These are phyloP conservation scores for Phoma sp. DNA, from an alignment of 2,329 filamentous ascomycete species.

Conservation along the genomic window DNA sequence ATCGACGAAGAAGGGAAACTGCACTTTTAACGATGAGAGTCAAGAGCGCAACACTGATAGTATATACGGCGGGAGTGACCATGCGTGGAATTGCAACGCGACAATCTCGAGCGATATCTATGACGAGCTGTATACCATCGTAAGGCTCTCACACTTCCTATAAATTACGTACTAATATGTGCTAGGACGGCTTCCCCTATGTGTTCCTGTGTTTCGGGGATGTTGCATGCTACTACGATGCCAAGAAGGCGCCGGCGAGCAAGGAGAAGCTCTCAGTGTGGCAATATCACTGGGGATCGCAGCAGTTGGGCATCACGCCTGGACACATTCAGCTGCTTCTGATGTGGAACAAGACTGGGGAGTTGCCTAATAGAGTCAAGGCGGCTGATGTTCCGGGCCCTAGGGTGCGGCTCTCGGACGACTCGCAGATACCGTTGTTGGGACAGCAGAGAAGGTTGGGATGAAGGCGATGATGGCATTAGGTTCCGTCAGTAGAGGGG, in stretches of 20 bases:
- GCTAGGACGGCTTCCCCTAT: slow-evolving; percentile 37
- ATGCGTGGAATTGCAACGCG: slow-evolving; percentile 37
- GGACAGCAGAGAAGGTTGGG: slow-evolving; percentile 17
- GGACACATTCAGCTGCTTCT: slow-evolving; percentile 40
- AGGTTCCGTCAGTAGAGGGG: not conserved
- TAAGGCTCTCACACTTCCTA: slow-evolving; percentile 6
- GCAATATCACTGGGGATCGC: slow-evolving; percentile 43
- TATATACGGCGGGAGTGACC: slow-evolving; percentile 32
- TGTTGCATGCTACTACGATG: slow-evolving; percentile 43
- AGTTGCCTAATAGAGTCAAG: slow-evolving; percentile 27
- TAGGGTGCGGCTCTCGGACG: slow-evolving; percentile 24
- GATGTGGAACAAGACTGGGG: slow-evolving; percentile 38
- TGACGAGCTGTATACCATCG: slow-evolving; percentile 42
- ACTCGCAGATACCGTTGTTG: slow-evolving; percentile 29
- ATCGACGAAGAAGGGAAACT: slow-evolving; percentile 37
- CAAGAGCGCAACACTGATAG: slow-evolving; percentile 41
- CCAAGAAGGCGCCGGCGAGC: slow-evolving; percentile 27
- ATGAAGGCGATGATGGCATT: not conserved
- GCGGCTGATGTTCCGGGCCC: slow-evolving; percentile 23
- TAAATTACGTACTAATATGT: not conserved
- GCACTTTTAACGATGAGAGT: slow-evolving; percentile 37
- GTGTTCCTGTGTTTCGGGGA: slow-evolving; percentile 44
- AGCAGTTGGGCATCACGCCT: slow-evolving; percentile 43
- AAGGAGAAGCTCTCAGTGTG: slow-evolving; percentile 32
- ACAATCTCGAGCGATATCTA: slow-evolving; percentile 26